Percentiles rank a stretch among this genome's conserved stretches.
Evolutionary conservation across 78 protist species (phyloP).

Genomic region (Dictyostelium citrinum): DNA sequence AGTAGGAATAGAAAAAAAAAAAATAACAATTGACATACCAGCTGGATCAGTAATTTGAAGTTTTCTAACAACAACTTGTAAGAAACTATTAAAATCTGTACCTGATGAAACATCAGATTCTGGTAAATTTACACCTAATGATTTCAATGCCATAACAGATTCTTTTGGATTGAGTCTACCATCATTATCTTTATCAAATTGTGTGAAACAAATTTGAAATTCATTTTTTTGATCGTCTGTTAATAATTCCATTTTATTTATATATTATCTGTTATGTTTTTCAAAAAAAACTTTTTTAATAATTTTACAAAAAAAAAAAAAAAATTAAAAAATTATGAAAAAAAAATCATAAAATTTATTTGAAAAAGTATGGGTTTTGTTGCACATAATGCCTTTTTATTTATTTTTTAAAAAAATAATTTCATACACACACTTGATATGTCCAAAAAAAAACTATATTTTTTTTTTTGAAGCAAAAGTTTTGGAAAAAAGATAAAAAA

Average conservation of each 20-base stretch:
- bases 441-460: too few species aligned
- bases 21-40: neutral
- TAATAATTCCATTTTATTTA: constrained; percentile 21
- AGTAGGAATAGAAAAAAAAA: neutral
- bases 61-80: constrained; percentile 40
- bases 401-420: neutral
- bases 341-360: neutral
- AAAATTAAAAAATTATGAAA: neutral
- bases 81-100: constrained; percentile 29
- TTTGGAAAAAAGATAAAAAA: too few species aligned
- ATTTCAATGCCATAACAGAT: constrained; percentile 61
- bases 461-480: too few species aligned
- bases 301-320: neutral
- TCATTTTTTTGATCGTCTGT: constrained; percentile 60
- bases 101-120: constrained; percentile 54
- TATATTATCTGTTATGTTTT: neutral
- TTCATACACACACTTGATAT: too few species aligned
- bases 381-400: neutral
- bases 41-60: constrained; percentile 70
- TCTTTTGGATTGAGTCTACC: constrained; percentile 65
- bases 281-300: too few species aligned
- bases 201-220: constrained; percentile 64
- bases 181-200: constrained; percentile 66
- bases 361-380: neutral
- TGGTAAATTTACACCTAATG: constrained; percentile 59